These are phyloP conservation scores for Fragilaria radians DNA, from an alignment of 108 stramenopile species.

Conservation along the genomic window DNA sequence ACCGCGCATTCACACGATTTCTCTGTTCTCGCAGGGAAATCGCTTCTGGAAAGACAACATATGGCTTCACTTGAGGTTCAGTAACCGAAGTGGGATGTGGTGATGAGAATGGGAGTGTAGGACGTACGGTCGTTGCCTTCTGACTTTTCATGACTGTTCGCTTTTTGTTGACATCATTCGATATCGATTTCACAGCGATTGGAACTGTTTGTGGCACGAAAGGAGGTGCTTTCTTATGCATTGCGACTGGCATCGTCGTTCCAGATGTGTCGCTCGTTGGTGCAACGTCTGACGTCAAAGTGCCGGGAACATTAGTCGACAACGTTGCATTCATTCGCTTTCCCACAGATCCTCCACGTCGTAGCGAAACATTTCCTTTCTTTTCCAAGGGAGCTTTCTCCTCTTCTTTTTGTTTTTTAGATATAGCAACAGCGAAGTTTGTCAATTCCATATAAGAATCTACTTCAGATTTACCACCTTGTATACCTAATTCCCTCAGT, in stretches of 20 bases:
- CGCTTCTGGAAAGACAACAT: constrained; percentile 32
- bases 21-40: constrained; percentile 30
- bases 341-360: constrained; percentile 52
- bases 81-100: not conserved
- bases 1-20: constrained; percentile 16
- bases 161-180: not conserved
- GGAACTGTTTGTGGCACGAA: not conserved
- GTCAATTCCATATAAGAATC: constrained; percentile 19
- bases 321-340: constrained; percentile 72
- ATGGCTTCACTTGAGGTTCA: constrained; percentile 7
- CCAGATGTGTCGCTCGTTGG: no score
- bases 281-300: not conserved
- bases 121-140: not conserved
- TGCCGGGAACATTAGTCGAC: constrained; percentile 39
- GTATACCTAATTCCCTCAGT: not conserved
- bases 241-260: no score
- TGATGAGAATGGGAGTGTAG: not conserved
- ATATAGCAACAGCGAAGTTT: constrained; percentile 15
- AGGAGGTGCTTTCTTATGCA: no score
- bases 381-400: constrained; percentile 11
- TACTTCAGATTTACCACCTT: constrained; percentile 28
- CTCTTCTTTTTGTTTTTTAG: constrained; percentile 18
- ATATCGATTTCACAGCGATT: not conserved
- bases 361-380: constrained; percentile 39
- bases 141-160: not conserved